Conservation (phyloP, 768 basidiomycete species). For the Trametes meyenii region DNA sequence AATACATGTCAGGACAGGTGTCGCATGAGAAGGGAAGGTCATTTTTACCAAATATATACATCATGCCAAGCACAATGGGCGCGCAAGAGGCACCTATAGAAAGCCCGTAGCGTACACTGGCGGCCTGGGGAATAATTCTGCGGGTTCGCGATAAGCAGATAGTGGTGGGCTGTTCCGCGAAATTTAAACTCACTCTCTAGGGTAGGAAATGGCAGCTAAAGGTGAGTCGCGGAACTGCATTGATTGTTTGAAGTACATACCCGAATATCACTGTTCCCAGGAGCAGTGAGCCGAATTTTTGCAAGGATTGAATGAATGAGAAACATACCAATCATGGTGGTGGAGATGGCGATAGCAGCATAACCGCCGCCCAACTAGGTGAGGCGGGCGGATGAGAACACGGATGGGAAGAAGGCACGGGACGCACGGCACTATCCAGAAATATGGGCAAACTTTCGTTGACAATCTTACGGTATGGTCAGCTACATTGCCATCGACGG, state of each 20-base stretch:
- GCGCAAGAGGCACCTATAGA: conserved; percentile 56
- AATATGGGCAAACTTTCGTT: conserved; percentile 87
- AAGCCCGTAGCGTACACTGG: conserved; percentile 67
- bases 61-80: conserved; percentile 51
- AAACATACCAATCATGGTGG: conserved; percentile 62
- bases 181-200: conserved; percentile 34
- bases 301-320: too few species aligned
- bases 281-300: background rate
- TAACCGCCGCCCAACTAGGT: conserved; percentile 65
- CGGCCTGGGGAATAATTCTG: conserved; percentile 73
- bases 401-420: background rate
- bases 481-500: background rate
- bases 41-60: conserved; percentile 50
- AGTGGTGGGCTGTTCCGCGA: background rate
- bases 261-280: conserved; percentile 75
- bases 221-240: background rate
- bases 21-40: background rate
- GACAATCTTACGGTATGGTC: conserved; percentile 53
- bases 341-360: conserved; percentile 78
- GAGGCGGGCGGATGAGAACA: background rate
- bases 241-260: conserved; percentile 39
- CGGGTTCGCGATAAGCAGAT: background rate
- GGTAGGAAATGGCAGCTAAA: conserved; percentile 34
- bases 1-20: background rate
- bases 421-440: conserved; percentile 64